Evolutionary conservation across 2,329 filamentous ascomycete species (phyloP).

Genomic region (Fusarium solani-melongenae): DNA sequence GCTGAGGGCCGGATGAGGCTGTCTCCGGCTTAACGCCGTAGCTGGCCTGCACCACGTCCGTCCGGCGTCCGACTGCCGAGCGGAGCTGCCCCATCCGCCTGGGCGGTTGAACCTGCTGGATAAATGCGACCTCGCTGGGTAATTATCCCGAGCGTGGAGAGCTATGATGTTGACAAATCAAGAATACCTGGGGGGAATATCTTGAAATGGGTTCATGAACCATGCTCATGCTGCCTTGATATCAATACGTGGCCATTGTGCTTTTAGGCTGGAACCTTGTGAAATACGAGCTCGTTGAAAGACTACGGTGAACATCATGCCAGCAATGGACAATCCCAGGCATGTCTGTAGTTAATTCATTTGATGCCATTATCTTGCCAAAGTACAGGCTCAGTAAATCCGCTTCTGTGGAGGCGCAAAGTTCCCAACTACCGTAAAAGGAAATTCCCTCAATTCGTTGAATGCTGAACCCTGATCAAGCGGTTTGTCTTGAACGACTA

Average conservation of each 20-base stretch:
- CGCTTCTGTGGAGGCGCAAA: conserved; percentile 13
- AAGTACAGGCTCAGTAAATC: conserved; percentile 17
- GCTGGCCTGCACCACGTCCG: background rate
- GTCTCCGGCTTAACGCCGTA: conserved; percentile 27
- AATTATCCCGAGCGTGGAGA: conserved; percentile 20
- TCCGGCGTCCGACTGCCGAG: conserved; percentile 10
- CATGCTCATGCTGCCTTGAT: background rate
- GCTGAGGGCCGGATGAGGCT: background rate
- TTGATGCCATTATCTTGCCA: conserved; percentile 22
- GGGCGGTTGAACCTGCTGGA: conserved; percentile 19
- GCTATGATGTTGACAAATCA: conserved; percentile 11
- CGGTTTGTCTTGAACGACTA: conserved; percentile 16
- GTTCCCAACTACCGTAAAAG: conserved; percentile 1
- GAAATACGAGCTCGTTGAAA: background rate
- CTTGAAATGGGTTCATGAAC: background rate
- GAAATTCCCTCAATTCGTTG: conserved; percentile 39
- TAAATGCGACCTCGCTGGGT: conserved; percentile 22
- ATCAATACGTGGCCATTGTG: background rate
- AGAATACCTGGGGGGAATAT: background rate
- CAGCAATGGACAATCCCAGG: background rate
- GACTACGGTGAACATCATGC: background rate
- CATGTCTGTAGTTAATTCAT: background rate
- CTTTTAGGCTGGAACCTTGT: background rate
- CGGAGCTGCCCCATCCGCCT: conserved; percentile 11
- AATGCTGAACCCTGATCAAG: conserved; percentile 16